Base-by-base conservation (phyloP, 305 asterid genomes). In the Solanum aculeatissimum region DNA sequence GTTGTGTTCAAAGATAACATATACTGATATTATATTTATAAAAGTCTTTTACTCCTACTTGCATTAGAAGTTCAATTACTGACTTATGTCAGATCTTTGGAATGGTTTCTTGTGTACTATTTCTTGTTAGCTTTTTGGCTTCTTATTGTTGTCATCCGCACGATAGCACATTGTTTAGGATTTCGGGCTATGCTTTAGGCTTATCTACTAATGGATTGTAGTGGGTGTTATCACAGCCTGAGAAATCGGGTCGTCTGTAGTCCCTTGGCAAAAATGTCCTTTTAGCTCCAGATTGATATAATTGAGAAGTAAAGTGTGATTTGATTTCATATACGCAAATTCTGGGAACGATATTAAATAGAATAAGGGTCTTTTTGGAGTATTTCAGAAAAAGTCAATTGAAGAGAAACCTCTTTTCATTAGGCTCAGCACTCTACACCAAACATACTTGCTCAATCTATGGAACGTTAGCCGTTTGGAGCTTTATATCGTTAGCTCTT, bases 401-500 rank as follows among this genome's bases (percentile, higher is more conserved):
- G 40, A 14, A 7, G 38, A 23, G 23, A 45, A 71, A 42, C 9
- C 27, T 10, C 32, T 71, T 43, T 23, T 23, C 40, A 3, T 43
- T 4, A 42, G 19, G 55, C 80, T 45, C 11, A 72, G 23, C 55
- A 21, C 81, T 23, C 42, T 74, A 45, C 60, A 74, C 81, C 40
- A 74, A 74, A 45, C 81, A 45, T 8, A 74, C n/a, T 80, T 80
- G 83, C 83, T 32, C 65, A 55, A 55, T 80, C 53, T 60, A 57
- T 80, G 83, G 69, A 80, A 57, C n/a, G 51, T 80, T 35, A 60
- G 83, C 71, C 83, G 69, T 55, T 80, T 80, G 55, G 83, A 60
- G 81, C 42, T 72, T 74, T 74, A 45, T 23, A 40, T 74, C 58
- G 60, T 74, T 74, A 45, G 40, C 42, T 74, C n/a, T 45, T 45